Percentiles rank a stretch among this genome's conserved stretches.
Conservation (phyloP, 495 filamentous ascomycete genomes). For the Monascus purpureus region DNA sequence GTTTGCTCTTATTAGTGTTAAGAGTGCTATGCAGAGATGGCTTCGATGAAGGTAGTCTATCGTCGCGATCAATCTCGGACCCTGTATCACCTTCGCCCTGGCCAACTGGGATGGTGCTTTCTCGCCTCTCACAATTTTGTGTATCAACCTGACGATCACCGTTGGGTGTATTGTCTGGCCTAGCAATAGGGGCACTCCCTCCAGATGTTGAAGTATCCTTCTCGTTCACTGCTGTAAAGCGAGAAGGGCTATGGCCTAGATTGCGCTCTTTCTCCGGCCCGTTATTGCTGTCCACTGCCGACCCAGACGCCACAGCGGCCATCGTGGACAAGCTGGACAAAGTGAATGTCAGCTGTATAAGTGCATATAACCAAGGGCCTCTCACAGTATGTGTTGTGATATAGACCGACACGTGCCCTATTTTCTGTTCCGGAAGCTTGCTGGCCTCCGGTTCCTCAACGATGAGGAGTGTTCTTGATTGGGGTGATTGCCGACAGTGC, state of each 20-base stretch:
- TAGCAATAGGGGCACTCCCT: slow-evolving; percentile 1
- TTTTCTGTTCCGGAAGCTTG: no score
- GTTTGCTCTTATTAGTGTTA: slow-evolving; percentile 17
- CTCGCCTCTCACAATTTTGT: slow-evolving; percentile 8
- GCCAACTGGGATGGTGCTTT: slow-evolving; percentile 6
- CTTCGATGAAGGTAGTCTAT: slow-evolving; percentile 13
- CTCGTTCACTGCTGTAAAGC: slow-evolving; percentile 42
- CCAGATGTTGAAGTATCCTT: slow-evolving; percentile 15
- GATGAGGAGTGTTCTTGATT: no score
- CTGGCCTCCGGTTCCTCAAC: no score
- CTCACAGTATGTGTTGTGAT: no score
- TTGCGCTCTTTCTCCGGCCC: slow-evolving; percentile 25
- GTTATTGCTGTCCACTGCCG: slow-evolving; percentile 23
- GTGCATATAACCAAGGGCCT: no score
- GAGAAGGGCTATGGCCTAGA: slow-evolving; percentile 33
- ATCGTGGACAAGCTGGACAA: no score
- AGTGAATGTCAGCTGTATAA: no score
- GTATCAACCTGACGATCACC: slow-evolving; percentile 12
- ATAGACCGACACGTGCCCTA: no score
- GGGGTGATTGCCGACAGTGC: no score
- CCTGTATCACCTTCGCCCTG: slow-evolving; percentile 10
- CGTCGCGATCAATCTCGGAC: slow-evolving; percentile 10
- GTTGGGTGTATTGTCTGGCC: slow-evolving; percentile 5
- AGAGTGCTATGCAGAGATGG: slow-evolving; percentile 12
- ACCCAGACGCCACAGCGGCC: slow-evolving; percentile 28